Evolutionary conservation across 2,329 filamentous ascomycete genomes (phyloP).

Genomic region (Epichloe hybrida): DNA sequence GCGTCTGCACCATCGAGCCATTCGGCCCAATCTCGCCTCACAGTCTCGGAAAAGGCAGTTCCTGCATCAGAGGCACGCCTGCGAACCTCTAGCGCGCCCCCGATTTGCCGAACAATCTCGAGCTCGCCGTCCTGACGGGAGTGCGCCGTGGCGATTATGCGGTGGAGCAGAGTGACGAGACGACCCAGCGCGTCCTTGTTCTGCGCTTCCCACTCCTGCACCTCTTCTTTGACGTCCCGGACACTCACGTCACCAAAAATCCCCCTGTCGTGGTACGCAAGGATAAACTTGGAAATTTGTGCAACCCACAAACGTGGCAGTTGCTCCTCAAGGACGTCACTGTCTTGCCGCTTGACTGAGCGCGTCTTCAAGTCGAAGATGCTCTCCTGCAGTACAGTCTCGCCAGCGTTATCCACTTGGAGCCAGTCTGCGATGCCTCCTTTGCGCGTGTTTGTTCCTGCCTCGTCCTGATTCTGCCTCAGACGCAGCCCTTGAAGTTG

Average conservation of each 20-base stretch:
- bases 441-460: not conserved
- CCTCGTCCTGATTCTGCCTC: too few species aligned
- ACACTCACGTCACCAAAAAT: conserved; percentile 23
- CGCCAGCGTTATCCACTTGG: conserved; percentile 8
- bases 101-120: too few species aligned
- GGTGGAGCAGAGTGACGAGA: conserved; percentile 6
- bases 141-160: too few species aligned
- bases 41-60: too few species aligned
- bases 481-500: too few species aligned
- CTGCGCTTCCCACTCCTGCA: conserved; percentile 23
- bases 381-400: conserved; percentile 15
- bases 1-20: too few species aligned
- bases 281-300: conserved; percentile 25
- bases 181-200: conserved; percentile 17
- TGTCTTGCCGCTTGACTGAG: conserved; percentile 12
- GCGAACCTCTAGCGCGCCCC: too few species aligned
- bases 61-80: too few species aligned
- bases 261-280: conserved; percentile 24
- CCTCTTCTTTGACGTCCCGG: conserved; percentile 15
- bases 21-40: too few species aligned
- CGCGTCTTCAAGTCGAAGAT: conserved; percentile 34
- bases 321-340: conserved; percentile 19
- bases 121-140: too few species aligned
- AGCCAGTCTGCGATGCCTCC: not conserved
- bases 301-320: conserved; percentile 29